Conservation (phyloP, 345 rosid genomes). For the Kernera saxatilis region DNA sequence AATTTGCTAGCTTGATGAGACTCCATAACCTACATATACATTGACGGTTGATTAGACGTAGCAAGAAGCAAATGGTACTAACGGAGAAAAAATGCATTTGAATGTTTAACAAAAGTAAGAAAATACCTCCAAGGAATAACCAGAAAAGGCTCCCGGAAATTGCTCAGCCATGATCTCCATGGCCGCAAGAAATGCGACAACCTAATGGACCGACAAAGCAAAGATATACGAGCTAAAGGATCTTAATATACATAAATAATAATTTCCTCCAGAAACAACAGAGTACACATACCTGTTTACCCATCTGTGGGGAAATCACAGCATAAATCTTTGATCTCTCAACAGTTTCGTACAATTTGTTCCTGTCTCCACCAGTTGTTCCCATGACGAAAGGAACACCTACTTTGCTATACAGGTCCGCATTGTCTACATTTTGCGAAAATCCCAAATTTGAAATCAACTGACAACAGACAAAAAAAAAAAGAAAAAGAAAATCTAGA, state of each 20-base stretch:
- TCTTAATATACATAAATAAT: background rate
- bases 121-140: constrained; percentile 73
- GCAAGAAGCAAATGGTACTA: background rate
- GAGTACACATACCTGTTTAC: constrained; percentile 63
- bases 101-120: background rate
- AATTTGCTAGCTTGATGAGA: constrained; percentile 89
- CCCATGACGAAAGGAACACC: constrained; percentile 99
- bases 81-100: background rate
- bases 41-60: background rate
- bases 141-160: constrained; percentile 95
- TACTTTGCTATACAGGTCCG: constrained; percentile 72
- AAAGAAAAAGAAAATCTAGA: too few species aligned
- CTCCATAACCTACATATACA: constrained; percentile 70
- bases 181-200: constrained; percentile 95
- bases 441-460: background rate
- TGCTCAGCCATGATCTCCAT: constrained; percentile 97
- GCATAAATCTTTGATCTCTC: constrained; percentile 65
- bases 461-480: background rate
- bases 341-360: constrained; percentile 57
- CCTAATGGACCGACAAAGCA: constrained; percentile 41
- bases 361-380: constrained; percentile 93
- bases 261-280: background rate
- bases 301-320: constrained; percentile 98
- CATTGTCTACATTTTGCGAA: constrained; percentile 50
- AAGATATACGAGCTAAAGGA: constrained; percentile 17